Evolutionary conservation across 345 rosid species (phyloP), one percentile per base, ranked within the genome.

Genomic region (Salix udensis): DNA sequence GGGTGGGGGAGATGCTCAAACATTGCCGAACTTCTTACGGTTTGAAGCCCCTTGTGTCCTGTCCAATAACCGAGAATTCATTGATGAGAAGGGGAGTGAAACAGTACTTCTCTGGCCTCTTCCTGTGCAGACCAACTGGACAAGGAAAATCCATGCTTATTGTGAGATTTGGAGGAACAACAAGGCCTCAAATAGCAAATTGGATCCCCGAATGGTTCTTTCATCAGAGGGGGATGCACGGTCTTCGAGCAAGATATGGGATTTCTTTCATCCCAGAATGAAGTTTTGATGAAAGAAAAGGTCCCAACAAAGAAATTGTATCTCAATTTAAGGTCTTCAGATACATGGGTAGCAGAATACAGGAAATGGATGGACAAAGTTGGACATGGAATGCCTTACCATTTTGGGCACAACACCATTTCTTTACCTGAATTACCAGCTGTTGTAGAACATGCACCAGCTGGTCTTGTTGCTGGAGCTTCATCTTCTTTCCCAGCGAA

Each of bases 351-450:
- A n/a, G 86, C 90, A 1, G 97, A 95, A 62, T 95, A 95, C 84
- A 79, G 98, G 86, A 93, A 93, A 75, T 91, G 98, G 98, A 95
- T 93, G 98, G 98, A 95, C 74, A 91, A 88, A 84, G 96, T 89
- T 58, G 97, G 98, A 65, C 98, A 91, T 5, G 97, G 98, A 70
- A 95, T 95, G 97, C 98, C 98, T 65, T 95, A 95, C 58, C 85
- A 92, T 88, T 90, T 95, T 21, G 97, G 97, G 7, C 91, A 95
- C 84, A 83, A 68, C 86, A 88, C 96, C 11, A 84, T 91, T 66
- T 89, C 88, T 70, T 85, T 86, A 67, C 97, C 97, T 0, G 68
- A 84, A 81, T 65, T 81, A 48, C 92, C 92, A 75, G 97, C 95
- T 0, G 93, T 91, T 4, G 91, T 92, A n/a, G 97, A 92, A 60